These are phyloP conservation scores for Acanthamoeba quina DNA, from an alignment of 208 protist genomes.

Conservation along the genomic window DNA sequence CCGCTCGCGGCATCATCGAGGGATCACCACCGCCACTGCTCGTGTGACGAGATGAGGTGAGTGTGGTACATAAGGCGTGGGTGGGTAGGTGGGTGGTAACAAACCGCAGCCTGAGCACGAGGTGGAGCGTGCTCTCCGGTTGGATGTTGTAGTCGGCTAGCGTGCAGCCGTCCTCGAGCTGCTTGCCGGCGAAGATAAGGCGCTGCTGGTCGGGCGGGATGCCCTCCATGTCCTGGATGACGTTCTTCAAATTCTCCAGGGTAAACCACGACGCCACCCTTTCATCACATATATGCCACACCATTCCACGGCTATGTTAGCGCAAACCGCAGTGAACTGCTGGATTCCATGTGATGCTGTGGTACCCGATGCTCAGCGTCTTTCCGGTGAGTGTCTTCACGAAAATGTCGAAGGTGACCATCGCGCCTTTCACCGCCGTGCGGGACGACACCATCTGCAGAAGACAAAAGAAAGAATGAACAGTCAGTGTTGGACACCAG, in stretches of 20 bases:
- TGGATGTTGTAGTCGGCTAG: conserved; percentile 92
- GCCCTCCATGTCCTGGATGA: conserved; percentile 94
- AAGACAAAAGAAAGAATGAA: background rate
- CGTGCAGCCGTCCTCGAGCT: conserved; percentile 95
- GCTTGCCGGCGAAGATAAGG: conserved; percentile 96
- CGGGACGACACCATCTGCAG: conserved; percentile 10
- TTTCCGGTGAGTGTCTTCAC: conserved; percentile 81
- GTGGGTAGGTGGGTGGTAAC: background rate
- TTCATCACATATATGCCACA: background rate
- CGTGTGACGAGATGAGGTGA: background rate
- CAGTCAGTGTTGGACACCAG: background rate
- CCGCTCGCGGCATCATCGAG: background rate
- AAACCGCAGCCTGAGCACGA: conserved; percentile 85
- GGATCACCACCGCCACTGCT: background rate
- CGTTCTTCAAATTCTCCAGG: conserved; percentile 86
- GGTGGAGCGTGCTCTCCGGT: conserved; percentile 81
- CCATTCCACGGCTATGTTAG: background rate
- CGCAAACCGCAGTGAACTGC: background rate
- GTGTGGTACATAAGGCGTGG: too few relatives aligned
- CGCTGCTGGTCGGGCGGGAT: conserved; percentile 96
- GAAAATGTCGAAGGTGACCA: conserved; percentile 74
- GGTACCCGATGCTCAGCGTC: conserved; percentile 60
- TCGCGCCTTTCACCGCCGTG: background rate
- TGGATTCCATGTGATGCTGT: too few relatives aligned
- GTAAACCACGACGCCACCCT: conserved; percentile 19